These are phyloP conservation scores for Calocybe gangraenosa DNA, from an alignment of 768 basidiomycete genomes.

Conservation along the genomic window DNA sequence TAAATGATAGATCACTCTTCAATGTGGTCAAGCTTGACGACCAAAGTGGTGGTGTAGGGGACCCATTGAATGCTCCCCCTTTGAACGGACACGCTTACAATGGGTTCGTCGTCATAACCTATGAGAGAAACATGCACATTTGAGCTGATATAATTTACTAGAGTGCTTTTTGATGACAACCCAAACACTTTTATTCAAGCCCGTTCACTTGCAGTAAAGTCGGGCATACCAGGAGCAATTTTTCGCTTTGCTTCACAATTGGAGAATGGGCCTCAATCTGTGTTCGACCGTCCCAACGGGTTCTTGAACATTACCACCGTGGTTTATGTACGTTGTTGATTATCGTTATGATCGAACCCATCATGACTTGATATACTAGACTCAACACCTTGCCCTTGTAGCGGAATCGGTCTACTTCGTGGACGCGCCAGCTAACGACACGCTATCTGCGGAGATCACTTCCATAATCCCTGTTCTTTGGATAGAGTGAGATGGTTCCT, in stretches of 20 bases:
- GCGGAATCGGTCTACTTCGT: slow-evolving; percentile 63
- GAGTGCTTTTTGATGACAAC: slow-evolving; percentile 39
- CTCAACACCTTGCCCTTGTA: slow-evolving; percentile 51
- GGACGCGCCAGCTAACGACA: slow-evolving; percentile 22
- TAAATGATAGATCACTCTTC: slow-evolving; percentile 38
- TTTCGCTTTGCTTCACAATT: slow-evolving; percentile 45
- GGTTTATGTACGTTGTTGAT: slow-evolving; percentile 44
- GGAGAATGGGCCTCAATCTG: slow-evolving; percentile 34
- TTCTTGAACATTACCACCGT: slow-evolving; percentile 48
- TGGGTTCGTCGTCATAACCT: slow-evolving; percentile 35
- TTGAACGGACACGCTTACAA: slow-evolving; percentile 48
- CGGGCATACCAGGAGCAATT: slow-evolving; percentile 60
- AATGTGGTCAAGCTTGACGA: slow-evolving; percentile 28
- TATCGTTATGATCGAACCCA: not conserved
- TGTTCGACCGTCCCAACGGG: slow-evolving; percentile 44
- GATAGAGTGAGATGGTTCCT: slow-evolving; percentile 65
- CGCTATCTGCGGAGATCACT: slow-evolving; percentile 34
- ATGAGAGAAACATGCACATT: not conserved
- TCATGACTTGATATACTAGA: slow-evolving; percentile 25
- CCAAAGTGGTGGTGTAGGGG: slow-evolving; percentile 53
- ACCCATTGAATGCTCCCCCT: slow-evolving; percentile 19
- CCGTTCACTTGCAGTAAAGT: slow-evolving; percentile 42
- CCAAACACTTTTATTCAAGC: slow-evolving; percentile 45
- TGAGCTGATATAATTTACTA: slow-evolving; percentile 14
- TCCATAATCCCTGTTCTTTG: slow-evolving; percentile 45